Base-by-base conservation (phyloP, 129 eudicot species). In the Tagetes patula region DNA sequence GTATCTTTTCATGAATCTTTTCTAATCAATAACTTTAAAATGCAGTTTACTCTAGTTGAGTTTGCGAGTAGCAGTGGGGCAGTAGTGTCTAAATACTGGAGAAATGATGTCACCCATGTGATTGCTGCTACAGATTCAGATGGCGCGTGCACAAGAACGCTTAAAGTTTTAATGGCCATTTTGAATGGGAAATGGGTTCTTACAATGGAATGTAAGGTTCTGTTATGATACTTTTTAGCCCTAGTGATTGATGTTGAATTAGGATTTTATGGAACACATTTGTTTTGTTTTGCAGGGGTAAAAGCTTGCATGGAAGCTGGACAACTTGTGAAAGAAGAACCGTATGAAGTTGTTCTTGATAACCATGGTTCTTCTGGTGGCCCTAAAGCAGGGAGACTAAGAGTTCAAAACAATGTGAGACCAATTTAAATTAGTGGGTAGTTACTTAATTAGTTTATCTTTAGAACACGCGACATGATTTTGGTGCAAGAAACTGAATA, bases 111-210 rank as follows among this genome's bases (percentile, higher is more conserved):
- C 42, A 94, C 97, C 46, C 99, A 94, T 74, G 89, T 94, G 10
- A 88, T 94, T 73, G 97, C 99, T 42, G 85, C 93, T 9, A 85
- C 82, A 46, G 89, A 94, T 88, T 84, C 78, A 74, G 80, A 75
- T 41, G 98, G 98, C 60, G 96, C 97, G 60, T 94, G 86, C 75
- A 78, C 86, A 68, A 83, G 98, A 66, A 94, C 98, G 52, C 56
- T 82, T 27, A 94, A 90, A 80, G 87, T 94, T 80, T 86, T 94
- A 30, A 88, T 90, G 96, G 97, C 89, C 40, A 90, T 94, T 79
- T 76, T 94, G 82, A 74, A 82, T 67, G 99, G 99, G 32, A 88
- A 65, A 81, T 94, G 99, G 99, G 70, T 90, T 52, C 87, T 94
- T 60, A 82, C 82, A n/a, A 75, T 74, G 72, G 89, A 86, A 47